These are phyloP conservation scores for Penicillium argentinense DNA, from an alignment of 495 filamentous ascomycete genomes.

Conservation along the genomic window DNA sequence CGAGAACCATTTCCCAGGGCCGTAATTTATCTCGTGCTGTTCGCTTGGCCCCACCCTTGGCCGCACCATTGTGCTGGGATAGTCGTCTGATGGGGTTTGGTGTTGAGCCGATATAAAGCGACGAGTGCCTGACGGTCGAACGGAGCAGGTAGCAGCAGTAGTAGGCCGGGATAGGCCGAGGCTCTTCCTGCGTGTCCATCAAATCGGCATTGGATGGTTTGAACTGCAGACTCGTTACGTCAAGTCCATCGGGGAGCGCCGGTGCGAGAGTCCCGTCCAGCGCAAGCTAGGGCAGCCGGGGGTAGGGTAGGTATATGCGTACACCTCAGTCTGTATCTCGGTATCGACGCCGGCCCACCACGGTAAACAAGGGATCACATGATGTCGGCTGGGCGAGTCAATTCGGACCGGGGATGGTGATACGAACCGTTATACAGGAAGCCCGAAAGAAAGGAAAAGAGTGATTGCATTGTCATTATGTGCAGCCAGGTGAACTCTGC, in stretches of 20 bases:
- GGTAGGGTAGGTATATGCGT: too few relatives aligned
- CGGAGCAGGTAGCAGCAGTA: conserved; percentile 87
- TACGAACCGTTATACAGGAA: too few relatives aligned
- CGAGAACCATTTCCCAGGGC: conserved; percentile 91
- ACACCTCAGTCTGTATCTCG: neutral
- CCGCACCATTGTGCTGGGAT: conserved; percentile 82
- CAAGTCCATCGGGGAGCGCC: too few relatives aligned
- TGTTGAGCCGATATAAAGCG: conserved; percentile 87
- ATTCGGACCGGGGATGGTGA: too few relatives aligned
- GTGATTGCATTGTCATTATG: too few relatives aligned
- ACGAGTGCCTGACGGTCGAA: conserved; percentile 63
- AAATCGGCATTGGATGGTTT: too few relatives aligned
- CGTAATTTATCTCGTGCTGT: conserved; percentile 65
- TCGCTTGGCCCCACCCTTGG: conserved; percentile 73
- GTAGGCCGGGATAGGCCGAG: conserved; percentile 63
- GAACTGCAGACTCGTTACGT: neutral
- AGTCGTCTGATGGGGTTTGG: conserved; percentile 81
- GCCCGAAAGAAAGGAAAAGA: too few relatives aligned
- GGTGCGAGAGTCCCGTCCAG: too few relatives aligned
- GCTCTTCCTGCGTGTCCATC: conserved; percentile 25
- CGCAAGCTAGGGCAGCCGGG: too few relatives aligned
- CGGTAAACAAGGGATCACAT: conserved; percentile 17
- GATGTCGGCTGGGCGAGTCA: neutral
- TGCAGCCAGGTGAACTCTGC: too few relatives aligned
- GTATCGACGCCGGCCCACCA: neutral